These are phyloP conservation scores for Phytopythium sindhum DNA, from an alignment of 352 stramenopile species.

Conservation along the genomic window DNA sequence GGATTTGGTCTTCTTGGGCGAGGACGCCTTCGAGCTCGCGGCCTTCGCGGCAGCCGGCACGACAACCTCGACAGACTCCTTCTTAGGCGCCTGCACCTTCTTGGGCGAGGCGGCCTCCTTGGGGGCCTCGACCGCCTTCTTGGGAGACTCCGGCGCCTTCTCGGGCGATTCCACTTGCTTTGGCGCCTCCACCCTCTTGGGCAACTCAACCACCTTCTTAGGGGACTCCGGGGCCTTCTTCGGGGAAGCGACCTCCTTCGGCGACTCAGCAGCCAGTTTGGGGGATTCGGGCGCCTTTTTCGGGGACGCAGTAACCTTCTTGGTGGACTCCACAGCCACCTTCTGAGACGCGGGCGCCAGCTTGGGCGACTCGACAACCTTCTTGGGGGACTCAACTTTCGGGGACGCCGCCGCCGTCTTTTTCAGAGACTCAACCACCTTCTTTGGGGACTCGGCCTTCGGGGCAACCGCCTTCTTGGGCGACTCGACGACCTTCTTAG, in stretches of 20 bases:
- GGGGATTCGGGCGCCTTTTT: conserved; percentile 2
- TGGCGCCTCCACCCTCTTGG: conserved; percentile 20
- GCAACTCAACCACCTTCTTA: conserved; percentile 13
- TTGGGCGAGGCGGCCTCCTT: conserved; percentile 3
- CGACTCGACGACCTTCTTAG: conserved; percentile 6
- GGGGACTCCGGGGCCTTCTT: conserved; percentile 14
- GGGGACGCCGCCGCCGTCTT: conserved; percentile 11
- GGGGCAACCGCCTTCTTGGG: conserved; percentile 7
- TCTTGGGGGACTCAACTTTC: conserved; percentile 24
- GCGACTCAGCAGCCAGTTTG: not conserved
- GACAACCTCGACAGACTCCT: not conserved
- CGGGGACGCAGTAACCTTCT: not conserved
- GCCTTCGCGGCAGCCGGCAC: not conserved
- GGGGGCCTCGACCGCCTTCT: conserved; percentile 10
- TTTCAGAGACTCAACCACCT: conserved; percentile 7
- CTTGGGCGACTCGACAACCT: conserved; percentile 13
- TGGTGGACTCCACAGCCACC: conserved; percentile 4
- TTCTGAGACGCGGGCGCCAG: conserved; percentile 8
- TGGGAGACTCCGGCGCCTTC: conserved; percentile 9
- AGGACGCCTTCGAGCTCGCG: not conserved
- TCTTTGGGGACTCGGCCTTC: conserved; percentile 1
- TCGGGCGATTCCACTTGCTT: conserved; percentile 14
- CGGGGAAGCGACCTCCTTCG: conserved; percentile 8
- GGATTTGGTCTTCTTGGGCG: conserved; percentile 1
- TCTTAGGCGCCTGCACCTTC: not conserved